These are phyloP conservation scores for Hypoxylon sp. DNA, from an alignment of 2,329 filamentous ascomycete species.

Conservation along the genomic window DNA sequence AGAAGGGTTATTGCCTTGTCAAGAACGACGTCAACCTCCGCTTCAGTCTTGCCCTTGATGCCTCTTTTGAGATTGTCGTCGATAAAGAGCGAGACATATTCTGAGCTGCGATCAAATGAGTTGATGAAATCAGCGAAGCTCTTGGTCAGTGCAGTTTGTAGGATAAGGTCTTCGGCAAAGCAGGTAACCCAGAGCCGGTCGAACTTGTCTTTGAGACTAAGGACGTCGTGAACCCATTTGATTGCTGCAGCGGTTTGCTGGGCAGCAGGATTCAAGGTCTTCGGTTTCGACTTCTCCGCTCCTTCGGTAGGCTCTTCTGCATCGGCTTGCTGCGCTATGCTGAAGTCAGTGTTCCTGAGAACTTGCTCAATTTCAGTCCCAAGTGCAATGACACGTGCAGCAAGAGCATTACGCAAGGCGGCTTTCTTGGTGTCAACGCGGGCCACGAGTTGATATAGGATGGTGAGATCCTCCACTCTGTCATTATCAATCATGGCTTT, in stretches of 20 bases:
- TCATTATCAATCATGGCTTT: conserved; percentile 94
- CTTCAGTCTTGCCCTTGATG: conserved; percentile 91
- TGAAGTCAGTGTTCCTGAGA: conserved; percentile 68
- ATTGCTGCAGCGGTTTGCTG: conserved; percentile 89
- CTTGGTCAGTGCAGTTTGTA: conserved; percentile 85
- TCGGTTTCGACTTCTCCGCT: conserved; percentile 61
- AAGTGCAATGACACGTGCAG: conserved; percentile 80
- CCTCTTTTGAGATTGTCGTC: conserved; percentile 96
- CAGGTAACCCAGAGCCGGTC: conserved; percentile 81
- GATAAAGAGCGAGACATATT: conserved; percentile 96
- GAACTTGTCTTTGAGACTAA: conserved; percentile 89
- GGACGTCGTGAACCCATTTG: conserved; percentile 94
- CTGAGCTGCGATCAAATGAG: conserved; percentile 83
- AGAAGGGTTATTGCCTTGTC: conserved; percentile 92
- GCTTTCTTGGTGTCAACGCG: conserved; percentile 81
- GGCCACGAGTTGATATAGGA: conserved; percentile 82
- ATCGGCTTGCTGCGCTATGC: conserved; percentile 53
- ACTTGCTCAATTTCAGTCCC: conserved; percentile 85
- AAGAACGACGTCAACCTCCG: conserved; percentile 83
- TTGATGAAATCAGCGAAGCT: conserved; percentile 97
- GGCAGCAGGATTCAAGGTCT: conserved; percentile 70
- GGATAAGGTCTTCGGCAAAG: conserved; percentile 78
- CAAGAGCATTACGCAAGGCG: conserved; percentile 77
- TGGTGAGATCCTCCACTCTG: conserved; percentile 79
- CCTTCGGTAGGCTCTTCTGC: conserved; percentile 60